These are phyloP conservation scores for Fraxinus velutina DNA, from an alignment of 305 asterid species.

Conservation along the genomic window DNA sequence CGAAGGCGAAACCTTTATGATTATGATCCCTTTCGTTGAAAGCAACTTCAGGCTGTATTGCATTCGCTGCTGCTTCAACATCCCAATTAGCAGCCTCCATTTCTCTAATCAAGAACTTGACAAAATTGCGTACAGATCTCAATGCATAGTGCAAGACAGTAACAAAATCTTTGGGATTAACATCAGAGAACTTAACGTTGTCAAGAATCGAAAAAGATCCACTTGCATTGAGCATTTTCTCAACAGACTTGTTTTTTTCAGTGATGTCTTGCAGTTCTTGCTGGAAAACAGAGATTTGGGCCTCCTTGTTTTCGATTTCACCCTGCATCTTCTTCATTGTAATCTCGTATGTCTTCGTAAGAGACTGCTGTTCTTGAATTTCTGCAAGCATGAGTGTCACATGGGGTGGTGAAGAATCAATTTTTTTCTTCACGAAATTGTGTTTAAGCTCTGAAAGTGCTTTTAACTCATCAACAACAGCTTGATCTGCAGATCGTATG, in stretches of 20 bases:
- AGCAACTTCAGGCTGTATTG: conserved; percentile 37
- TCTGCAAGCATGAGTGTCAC: conserved; percentile 87
- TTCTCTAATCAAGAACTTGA: conserved; percentile 50
- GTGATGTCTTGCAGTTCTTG: conserved; percentile 30
- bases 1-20: conserved; percentile 69
- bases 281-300: conserved; percentile 27
- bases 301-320: conserved; percentile 59
- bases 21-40: conserved; percentile 48
- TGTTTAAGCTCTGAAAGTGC: conserved; percentile 75
- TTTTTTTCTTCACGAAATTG: conserved; percentile 56
- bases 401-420: conserved; percentile 85
- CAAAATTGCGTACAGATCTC: conserved; percentile 63
- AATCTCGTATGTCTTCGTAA: conserved; percentile 89
- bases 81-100: conserved; percentile 72
- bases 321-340: conserved; percentile 92
- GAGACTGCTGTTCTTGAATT: conserved; percentile 87
- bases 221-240: conserved; percentile 65
- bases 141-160: conserved; percentile 56
- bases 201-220: conserved; percentile 80
- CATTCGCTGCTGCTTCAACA: conserved; percentile 51
- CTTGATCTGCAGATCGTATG: conserved; percentile 72
- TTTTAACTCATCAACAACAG: conserved; percentile 76
- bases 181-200: conserved; percentile 44
- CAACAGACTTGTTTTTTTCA: conserved; percentile 45
- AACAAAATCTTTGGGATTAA: conserved; percentile 55